Base-by-base conservation (phyloP, 257 asterid species). In the Solanum etuberosum region DNA sequence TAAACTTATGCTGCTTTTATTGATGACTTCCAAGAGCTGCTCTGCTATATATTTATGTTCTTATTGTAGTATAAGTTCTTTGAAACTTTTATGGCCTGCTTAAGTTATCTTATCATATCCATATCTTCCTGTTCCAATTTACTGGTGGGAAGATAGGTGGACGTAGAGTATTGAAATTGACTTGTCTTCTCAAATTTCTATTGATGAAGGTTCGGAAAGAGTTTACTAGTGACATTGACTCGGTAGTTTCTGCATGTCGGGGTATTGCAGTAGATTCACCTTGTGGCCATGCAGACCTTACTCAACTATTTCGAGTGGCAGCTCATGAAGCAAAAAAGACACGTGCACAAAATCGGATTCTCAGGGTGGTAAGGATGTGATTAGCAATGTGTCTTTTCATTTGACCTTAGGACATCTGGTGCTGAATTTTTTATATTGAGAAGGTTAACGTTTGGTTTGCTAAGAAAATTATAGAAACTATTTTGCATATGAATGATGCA, bases 241-340 rank as follows among this genome's bases (percentile, higher is more conserved):
- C 98, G 3, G 94, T 93, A 23, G 85, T 87, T 71, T 89, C 96
- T 82, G 96, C 98, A 87, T 65, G 95, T 35, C 93, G 96, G 74
- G 91, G 91, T 65, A 89, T 95, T 3, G 65, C 67, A 16, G 92
- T 90, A 73, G 99, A 97, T 86, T 43, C 94, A 77, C 88, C 98
- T 87, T 88, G 95, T 87, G 91, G 90, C 85, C 91, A 89, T 23
- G 94, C 96, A 34, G 99, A 97, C 91, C 97, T 97, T 83, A 94
- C 98, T 63, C 98, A 93, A 77, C 98, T 97, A 46, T 94, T 97
- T 61, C 93, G 88, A 83, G 94, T 92, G 83, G 98, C 99, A 83
- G 92, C 91, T 88, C 98, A 94, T 88, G 99, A 97, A 93, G 99
- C 98, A 37, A 95, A 92, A 89, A 97, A 97, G 88, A 94, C 98